Percentiles rank a stretch among this genome's conserved stretches.
Evolutionary conservation across 495 filamentous ascomycete species (phyloP).

Genomic region (Glonium stellatum): DNA sequence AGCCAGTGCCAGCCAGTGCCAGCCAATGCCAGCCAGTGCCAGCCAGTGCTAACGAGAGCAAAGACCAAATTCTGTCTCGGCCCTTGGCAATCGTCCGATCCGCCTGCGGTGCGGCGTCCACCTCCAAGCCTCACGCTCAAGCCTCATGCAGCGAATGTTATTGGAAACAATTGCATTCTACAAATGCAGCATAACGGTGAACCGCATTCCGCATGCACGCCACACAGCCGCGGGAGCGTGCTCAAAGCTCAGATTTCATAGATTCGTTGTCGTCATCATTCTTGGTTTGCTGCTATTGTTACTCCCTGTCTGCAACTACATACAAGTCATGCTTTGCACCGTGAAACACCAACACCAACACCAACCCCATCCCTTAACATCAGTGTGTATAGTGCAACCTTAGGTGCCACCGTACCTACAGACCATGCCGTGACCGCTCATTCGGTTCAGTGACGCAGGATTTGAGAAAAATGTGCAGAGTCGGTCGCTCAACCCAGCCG

Average conservation of each 20-base stretch:
- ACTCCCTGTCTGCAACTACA: neutral
- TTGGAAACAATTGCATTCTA: slow-evolving; percentile 16
- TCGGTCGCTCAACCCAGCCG: slow-evolving; percentile 6
- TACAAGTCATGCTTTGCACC: too few relatives aligned
- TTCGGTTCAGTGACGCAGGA: slow-evolving; percentile 1
- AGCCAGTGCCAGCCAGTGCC: too few relatives aligned
- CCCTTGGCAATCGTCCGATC: neutral
- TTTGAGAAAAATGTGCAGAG: neutral
- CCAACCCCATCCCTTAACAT: neutral
- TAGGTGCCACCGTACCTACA: neutral
- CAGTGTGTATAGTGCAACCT: slow-evolving; percentile 5
- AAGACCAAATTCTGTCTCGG: too few relatives aligned
- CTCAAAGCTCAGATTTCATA: neutral
- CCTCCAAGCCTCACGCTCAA: neutral
- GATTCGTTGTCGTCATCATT: slow-evolving; percentile 7
- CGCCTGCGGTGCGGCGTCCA: neutral
- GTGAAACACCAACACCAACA: neutral
- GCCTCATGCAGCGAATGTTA: slow-evolving; percentile 24
- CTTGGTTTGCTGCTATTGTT: neutral
- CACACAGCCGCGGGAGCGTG: slow-evolving; percentile 10
- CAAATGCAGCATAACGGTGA: neutral
- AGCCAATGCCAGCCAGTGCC: too few relatives aligned
- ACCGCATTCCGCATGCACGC: slow-evolving; percentile 18
- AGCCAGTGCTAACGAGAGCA: too few relatives aligned
- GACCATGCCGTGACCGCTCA: slow-evolving; percentile 10